These are phyloP conservation scores for Geotrichum australiense DNA, from an alignment of 1,139 yeast species.

Conservation along the genomic window DNA sequence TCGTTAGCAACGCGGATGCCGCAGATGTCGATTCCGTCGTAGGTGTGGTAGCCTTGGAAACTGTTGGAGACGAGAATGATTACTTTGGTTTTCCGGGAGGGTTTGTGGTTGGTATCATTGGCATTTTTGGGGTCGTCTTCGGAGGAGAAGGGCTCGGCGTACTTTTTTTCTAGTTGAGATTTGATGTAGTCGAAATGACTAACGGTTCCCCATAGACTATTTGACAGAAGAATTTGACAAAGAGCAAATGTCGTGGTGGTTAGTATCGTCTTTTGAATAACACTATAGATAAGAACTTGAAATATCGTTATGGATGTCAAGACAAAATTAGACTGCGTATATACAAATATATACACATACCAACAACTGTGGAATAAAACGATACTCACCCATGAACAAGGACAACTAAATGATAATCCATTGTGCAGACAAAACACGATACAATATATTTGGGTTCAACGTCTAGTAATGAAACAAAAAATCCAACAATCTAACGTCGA, in stretches of 20 bases:
- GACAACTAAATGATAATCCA: conserved; percentile 49
- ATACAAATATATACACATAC: neutral
- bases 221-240: neutral
- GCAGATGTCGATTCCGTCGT: conserved; percentile 82
- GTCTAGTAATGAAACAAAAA: too few species aligned
- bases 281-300: too few species aligned
- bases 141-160: conserved; percentile 3
- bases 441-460: too few species aligned
- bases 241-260: neutral
- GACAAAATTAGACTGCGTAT: neutral
- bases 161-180: conserved; percentile 22
- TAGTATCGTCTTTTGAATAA: too few species aligned
- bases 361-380: neutral
- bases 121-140: conserved; percentile 1
- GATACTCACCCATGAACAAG: conserved; percentile 63
- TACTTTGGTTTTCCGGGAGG: conserved; percentile 27
- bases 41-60: conserved; percentile 62
- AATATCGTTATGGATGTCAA: neutral
- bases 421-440: too few species aligned
- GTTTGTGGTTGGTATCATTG: conserved; percentile 44
- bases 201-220: conserved; percentile 67
- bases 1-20: conserved; percentile 72
- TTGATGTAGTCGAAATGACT: conserved; percentile 54
- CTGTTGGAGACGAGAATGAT: conserved; percentile 53
- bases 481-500: too few species aligned